Evolutionary conservation across 805 yeast species (phyloP).

Genomic region (Metschnikowia baotianmanensis): DNA sequence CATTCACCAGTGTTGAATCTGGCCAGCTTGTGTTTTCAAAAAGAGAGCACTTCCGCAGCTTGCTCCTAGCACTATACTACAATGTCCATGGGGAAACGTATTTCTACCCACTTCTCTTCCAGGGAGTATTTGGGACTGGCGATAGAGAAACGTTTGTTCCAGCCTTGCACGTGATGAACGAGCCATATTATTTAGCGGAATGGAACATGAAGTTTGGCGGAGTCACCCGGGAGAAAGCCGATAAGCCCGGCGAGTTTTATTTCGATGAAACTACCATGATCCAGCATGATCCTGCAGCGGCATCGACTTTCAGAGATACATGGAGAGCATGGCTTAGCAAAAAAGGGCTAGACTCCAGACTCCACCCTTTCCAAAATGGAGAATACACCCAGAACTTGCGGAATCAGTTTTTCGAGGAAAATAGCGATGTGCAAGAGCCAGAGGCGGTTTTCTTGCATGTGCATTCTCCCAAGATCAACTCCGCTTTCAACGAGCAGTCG

Average conservation of each 20-base stretch:
- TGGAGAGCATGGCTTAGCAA: constrained; percentile 28
- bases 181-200: constrained; percentile 29
- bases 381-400: constrained; percentile 25
- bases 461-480: constrained; percentile 33
- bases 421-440: constrained; percentile 17
- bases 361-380: constrained; percentile 31
- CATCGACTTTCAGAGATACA: constrained; percentile 18
- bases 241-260: constrained; percentile 10
- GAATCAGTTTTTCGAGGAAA: constrained; percentile 18
- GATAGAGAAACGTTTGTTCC: constrained; percentile 40
- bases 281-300: constrained; percentile 30
- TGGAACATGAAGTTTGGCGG: constrained; percentile 19
- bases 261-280: constrained; percentile 31
- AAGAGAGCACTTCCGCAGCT: constrained; percentile 28
- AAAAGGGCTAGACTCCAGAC: constrained; percentile 27
- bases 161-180: constrained; percentile 35
- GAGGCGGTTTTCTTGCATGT: constrained; percentile 31
- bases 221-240: constrained; percentile 3
- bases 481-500: constrained; percentile 22
- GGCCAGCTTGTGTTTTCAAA: constrained; percentile 39
- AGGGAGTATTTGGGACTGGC: constrained; percentile 34
- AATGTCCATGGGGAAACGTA: constrained; percentile 29
- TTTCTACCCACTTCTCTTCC: constrained; percentile 33
- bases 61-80: constrained; percentile 35
- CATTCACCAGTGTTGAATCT: constrained; percentile 29